These are phyloP conservation scores for Pseudofabraea citricarpa DNA, from an alignment of 2,329 filamentous ascomycete species.

Conservation along the genomic window DNA sequence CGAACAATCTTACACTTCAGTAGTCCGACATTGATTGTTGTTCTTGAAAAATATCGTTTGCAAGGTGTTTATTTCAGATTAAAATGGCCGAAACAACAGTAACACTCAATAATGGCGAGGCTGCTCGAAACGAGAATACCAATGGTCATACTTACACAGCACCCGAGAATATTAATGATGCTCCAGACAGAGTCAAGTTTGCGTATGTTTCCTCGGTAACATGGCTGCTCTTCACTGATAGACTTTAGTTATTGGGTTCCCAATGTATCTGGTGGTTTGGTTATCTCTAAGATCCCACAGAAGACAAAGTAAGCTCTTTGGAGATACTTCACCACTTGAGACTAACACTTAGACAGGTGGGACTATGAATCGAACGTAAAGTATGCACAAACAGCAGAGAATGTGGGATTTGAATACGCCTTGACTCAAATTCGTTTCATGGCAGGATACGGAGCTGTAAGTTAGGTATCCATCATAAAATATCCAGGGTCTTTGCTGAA, in stretches of 20 bases:
- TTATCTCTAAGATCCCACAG: constrained; percentile 47
- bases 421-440: constrained; percentile 49
- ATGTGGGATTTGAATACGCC: constrained; percentile 45
- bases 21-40: neutral
- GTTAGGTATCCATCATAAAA: no score
- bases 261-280: constrained; percentile 47
- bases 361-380: constrained; percentile 41
- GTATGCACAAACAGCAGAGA: constrained; percentile 44
- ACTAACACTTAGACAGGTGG: constrained; percentile 29
- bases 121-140: neutral
- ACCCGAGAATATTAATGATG: constrained; percentile 34
- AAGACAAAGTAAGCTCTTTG: constrained; percentile 26
- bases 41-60: neutral
- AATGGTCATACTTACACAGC: constrained; percentile 19
- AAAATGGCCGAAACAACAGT: no score
- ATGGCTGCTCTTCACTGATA: constrained; percentile 4
- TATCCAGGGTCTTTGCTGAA: no score
- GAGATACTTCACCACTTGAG: neutral
- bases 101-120: no score
- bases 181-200: constrained; percentile 39
- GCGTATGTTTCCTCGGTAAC: constrained; percentile 23
- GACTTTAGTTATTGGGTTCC: constrained; percentile 43
- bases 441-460: constrained; percentile 40
- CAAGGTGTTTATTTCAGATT: no score
- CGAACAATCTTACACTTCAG: neutral